Evolutionary conservation across 2,329 filamentous ascomycete species (phyloP).

Genomic region (Pseudocercospora fijiensis): DNA sequence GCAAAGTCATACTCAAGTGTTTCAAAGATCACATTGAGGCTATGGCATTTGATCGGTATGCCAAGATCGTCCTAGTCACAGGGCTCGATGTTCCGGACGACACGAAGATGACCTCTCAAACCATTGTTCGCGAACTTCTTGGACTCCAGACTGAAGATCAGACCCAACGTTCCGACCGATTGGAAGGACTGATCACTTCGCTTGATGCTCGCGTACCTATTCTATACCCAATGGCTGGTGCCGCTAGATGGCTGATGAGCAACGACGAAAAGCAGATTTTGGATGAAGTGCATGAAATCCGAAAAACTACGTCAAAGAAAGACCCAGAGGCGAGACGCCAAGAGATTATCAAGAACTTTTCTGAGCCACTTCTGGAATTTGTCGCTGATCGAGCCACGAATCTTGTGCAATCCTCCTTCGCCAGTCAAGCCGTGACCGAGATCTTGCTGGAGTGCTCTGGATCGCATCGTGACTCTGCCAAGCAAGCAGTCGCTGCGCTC

Average conservation of each 20-base stretch:
- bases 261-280: slow-evolving; percentile 65
- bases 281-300: slow-evolving; percentile 73
- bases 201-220: slow-evolving; percentile 65
- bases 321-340: slow-evolving; percentile 71
- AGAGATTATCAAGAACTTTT: slow-evolving; percentile 73
- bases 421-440: slow-evolving; percentile 82
- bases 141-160: slow-evolving; percentile 59
- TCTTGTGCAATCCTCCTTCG: slow-evolving; percentile 73
- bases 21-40: slow-evolving; percentile 87
- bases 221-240: slow-evolving; percentile 74
- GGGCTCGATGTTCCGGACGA: slow-evolving; percentile 93
- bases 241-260: slow-evolving; percentile 63
- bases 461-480: slow-evolving; percentile 47
- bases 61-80: slow-evolving; percentile 76
- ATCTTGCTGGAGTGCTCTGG: slow-evolving; percentile 77
- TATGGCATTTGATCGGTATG: slow-evolving; percentile 78
- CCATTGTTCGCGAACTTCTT: slow-evolving; percentile 82
- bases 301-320: slow-evolving; percentile 88
- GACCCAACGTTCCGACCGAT: slow-evolving; percentile 46
- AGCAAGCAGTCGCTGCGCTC: slow-evolving; percentile 62
- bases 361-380: slow-evolving; percentile 70
- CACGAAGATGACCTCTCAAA: slow-evolving; percentile 80
- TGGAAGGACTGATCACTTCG: slow-evolving; percentile 67
- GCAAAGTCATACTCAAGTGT: slow-evolving; percentile 80
- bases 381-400: slow-evolving; percentile 67